These are phyloP conservation scores for Trichoderma virens DNA, from an alignment of 495 filamentous ascomycete species.

Conservation along the genomic window DNA sequence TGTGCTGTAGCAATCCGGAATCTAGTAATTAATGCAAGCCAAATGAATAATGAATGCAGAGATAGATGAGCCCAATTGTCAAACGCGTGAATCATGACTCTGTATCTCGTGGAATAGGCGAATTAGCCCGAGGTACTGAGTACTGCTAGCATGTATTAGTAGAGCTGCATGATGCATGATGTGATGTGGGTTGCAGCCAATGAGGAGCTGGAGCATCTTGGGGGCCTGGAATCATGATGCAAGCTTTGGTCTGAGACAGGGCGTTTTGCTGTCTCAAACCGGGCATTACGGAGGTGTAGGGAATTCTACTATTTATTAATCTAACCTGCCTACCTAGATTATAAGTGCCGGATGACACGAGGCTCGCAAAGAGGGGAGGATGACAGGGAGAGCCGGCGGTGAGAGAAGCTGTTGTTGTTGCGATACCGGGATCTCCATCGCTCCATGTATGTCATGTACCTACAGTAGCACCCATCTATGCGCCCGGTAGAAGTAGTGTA, in stretches of 20 bases:
- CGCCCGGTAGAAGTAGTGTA: no score
- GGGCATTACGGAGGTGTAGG: no score
- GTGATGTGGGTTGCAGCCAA: not conserved
- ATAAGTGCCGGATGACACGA: not conserved
- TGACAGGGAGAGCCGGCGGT: conserved; percentile 9
- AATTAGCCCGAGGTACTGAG: not conserved
- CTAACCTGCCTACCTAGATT: not conserved
- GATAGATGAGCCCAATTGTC: no score
- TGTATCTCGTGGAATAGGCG: not conserved
- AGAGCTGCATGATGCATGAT: not conserved
- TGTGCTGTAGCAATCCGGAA: no score
- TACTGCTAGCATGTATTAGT: not conserved
- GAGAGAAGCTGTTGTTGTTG: not conserved
- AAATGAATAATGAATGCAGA: no score
- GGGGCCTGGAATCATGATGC: not conserved
- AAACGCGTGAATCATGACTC: not conserved
- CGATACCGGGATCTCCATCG: not conserved
- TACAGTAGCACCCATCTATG: no score
- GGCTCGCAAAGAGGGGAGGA: not conserved
- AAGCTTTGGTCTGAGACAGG: not conserved
- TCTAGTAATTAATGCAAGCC: no score
- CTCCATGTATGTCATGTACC: not conserved
- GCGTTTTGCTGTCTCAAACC: not conserved
- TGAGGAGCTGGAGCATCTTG: not conserved
- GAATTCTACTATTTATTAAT: no score